Conservation (phyloP, 352 stramenopile species). For the Pythium angustatum region DNA sequence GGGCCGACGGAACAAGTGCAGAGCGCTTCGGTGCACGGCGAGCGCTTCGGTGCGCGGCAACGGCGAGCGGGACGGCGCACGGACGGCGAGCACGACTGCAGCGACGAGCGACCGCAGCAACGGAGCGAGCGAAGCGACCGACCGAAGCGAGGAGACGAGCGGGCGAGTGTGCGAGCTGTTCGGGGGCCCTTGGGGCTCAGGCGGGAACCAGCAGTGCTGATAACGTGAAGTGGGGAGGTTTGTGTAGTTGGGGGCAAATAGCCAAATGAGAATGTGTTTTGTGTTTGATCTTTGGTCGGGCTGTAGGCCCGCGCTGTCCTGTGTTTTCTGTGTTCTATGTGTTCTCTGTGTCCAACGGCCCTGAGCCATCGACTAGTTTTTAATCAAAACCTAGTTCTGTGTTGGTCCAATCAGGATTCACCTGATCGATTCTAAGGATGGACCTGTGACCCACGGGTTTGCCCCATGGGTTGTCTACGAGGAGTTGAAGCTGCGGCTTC, state of each 20-base stretch:
- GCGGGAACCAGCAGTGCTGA: constrained; percentile 2
- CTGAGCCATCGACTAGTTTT: not conserved
- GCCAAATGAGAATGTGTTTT: not conserved
- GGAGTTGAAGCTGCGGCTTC: constrained; percentile 4
- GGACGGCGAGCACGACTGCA: not conserved
- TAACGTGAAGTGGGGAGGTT: not conserved
- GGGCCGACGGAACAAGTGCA: not conserved
- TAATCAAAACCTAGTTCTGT: not conserved
- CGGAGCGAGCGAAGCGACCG: not conserved
- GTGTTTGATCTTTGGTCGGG: not conserved
- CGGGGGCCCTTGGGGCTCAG: not conserved
- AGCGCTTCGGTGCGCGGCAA: not conserved
- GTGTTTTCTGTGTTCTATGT: not conserved
- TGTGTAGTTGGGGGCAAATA: not conserved
- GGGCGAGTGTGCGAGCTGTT: not conserved
- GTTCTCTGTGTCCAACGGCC: not conserved
- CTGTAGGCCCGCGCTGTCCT: not conserved
- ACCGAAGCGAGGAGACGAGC: not conserved
- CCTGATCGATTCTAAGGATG: not conserved
- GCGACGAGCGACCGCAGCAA: not conserved
- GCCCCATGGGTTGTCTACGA: not conserved
- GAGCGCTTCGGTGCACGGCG: not conserved
- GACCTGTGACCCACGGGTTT: not conserved
- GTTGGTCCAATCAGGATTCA: not conserved
- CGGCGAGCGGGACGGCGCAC: not conserved